Base-by-base conservation (phyloP, 2,329 filamentous ascomycete species). In the Phialophora verrucosa region DNA sequence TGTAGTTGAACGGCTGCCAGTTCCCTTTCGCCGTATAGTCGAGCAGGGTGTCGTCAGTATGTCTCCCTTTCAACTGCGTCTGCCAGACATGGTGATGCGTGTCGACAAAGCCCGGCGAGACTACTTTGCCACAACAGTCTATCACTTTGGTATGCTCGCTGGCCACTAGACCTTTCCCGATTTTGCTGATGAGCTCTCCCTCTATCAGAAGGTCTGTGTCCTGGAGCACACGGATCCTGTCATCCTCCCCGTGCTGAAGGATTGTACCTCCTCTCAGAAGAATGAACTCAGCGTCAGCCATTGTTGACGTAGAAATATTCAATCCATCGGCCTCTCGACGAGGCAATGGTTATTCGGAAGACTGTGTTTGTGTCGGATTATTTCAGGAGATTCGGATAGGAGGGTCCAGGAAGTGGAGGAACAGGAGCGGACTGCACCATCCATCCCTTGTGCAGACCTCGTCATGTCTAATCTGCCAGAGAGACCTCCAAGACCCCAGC, bases 61-160 rank as follows among this genome's bases (percentile, higher is more conserved):
- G 59, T 38, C 59, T 54, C 29, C 59, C 59, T 20, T 55, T 62
- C 25, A 55, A 14, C 14, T 55, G 59, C 3, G 50, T 62, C 38
- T 55, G 49, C 50, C 59, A 55, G 32, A 60, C 58, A 20, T 60
- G 58, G 49, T 60, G 58, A 51, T 60, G 58, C n/a, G 58, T 60
- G 31, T 60, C 42, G 29, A 60, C 44, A 20, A 60, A 60, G n/a
- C 58, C 58, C 6, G 44, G 58, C 14, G 58, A 60, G 58, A 60
- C 42, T 14, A 60, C n/a, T 23, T 60, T 60, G 4, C 27, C 44
- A n/a, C 10, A 7, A 42, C 58, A 60, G 44, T 51, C 42, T 50
- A 60, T 60, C n/a, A 51, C 29, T 38, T 60, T 51, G n/a, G 58
- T 50, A 5, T 51, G 3, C 17, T 44, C 27, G 29, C 58, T 32